A percentile compares a stretch with the other conserved stretches of the same genome.
These are phyloP conservation scores for Phytopythium ostracodes DNA, from an alignment of 352 stramenopile species.

Conservation along the genomic window DNA sequence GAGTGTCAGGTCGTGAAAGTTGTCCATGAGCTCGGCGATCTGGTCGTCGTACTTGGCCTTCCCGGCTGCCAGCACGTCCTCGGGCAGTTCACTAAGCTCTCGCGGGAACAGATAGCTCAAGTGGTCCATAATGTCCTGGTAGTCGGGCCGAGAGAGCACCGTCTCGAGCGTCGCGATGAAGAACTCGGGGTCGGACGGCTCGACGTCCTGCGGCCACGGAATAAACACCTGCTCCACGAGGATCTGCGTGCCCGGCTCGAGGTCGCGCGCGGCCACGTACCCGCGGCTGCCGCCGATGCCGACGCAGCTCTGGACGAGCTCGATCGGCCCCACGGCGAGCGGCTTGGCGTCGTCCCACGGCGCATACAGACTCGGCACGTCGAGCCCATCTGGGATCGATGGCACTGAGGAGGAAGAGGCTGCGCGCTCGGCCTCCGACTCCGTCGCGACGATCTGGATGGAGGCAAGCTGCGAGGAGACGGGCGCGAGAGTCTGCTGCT, in stretches of 20 bases:
- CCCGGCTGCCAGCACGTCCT: conserved; percentile 44
- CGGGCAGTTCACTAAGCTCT: conserved; percentile 65
- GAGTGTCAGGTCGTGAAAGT: conserved; percentile 46
- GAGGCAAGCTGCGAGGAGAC: conserved; percentile 20
- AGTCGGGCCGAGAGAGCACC: conserved; percentile 72
- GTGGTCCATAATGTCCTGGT: conserved; percentile 63
- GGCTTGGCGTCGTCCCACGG: conserved; percentile 80
- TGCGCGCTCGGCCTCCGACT: conserved; percentile 1
- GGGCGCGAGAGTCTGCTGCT: conserved; percentile 11
- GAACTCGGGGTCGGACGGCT: conserved; percentile 72
- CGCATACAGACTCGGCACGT: conserved; percentile 39
- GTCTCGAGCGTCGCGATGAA: conserved; percentile 87
- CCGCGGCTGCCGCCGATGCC: conserved; percentile 79
- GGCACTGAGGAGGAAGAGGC: conserved; percentile 4
- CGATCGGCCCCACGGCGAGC: conserved; percentile 77
- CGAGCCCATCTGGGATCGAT: conserved; percentile 1
- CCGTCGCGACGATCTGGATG: conserved; percentile 13
- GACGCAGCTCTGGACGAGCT: conserved; percentile 48
- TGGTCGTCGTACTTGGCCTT: conserved; percentile 52
- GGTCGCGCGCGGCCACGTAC: conserved; percentile 77
- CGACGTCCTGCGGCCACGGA: conserved; percentile 85
- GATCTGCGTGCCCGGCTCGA: conserved; percentile 86
- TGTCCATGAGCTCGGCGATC: conserved; percentile 44
- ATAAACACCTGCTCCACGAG: conserved; percentile 89
- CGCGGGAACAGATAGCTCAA: conserved; percentile 86